Evolutionary conservation across 1,284 basidiomycete species (phyloP), one percentile per base, ranked within the genome.

Genomic region (Malassezia restricta): DNA sequence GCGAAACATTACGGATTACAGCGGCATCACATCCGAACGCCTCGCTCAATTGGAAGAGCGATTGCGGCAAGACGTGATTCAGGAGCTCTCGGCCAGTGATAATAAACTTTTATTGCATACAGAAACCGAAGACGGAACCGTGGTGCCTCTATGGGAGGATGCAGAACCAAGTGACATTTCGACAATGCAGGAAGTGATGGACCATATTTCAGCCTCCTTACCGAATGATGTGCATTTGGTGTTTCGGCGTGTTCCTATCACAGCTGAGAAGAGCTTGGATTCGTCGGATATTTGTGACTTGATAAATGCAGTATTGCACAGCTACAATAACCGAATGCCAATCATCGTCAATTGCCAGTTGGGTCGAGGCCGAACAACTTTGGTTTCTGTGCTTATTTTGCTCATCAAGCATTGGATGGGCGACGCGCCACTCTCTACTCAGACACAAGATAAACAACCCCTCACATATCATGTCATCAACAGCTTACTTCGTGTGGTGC

Each of bases 291-390:
- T 75, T 24, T 58, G 61, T 37, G 73, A 74, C 40, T 78, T 98
- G 28, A 84, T 95, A 58, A 83, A 87, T 40, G 79, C 91, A 0
- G 86, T 90, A 38, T 78, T 87, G 40, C 77, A 83, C n/a, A 82
- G 83, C 28, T 80, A 84, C 51, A 79, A 83, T 3, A 78, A 80
- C 30, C 83, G 84, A 0, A 51, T 52, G 46, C 87, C 90, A 0
- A 85, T 98, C 57, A 84, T 99, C 24, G 81, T 98, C 47, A 99
- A 98, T 71, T 94, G 91, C 68, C 94, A 99, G 74, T 81, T 99
- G 3, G 92, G 92, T 3, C 78, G 89, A 31, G 92, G 92, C n/a
- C 79, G 94, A 63, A 90, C 87, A 57, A 94, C 91, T 0, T 77
- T 91, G 58, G 83, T 89, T 14, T 85, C 90, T 6, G 86, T 91